Evolutionary conservation across 192 early-diverging fungal species (phyloP).

Genomic region (Coemansia sp.): DNA sequence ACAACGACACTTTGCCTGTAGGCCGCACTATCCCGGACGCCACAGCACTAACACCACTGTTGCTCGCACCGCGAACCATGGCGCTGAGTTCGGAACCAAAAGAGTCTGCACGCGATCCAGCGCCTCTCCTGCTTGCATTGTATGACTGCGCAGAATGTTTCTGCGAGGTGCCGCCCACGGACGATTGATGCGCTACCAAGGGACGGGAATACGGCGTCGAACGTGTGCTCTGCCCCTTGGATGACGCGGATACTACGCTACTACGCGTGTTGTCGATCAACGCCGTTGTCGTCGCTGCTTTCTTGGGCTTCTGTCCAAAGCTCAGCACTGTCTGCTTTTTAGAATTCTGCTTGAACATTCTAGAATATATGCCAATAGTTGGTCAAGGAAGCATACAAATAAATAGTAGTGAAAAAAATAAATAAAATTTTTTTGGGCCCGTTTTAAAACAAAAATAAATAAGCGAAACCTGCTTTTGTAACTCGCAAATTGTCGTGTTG

Average conservation of each 20-base stretch:
- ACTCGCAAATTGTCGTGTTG: no score
- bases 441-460: no score
- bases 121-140: not conserved
- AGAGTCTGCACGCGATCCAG: not conserved
- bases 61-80: not conserved
- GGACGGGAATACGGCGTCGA: constrained; percentile 30
- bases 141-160: not conserved
- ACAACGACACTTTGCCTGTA: constrained; percentile 21
- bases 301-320: constrained; percentile 35
- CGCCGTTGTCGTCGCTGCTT: not conserved
- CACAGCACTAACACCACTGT: not conserved
- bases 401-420: not conserved
- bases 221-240: constrained; percentile 5
- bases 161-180: constrained; percentile 4
- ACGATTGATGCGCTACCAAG: not conserved
- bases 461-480: no score
- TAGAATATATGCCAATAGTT: not conserved
- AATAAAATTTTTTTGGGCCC: not conserved
- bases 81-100: not conserved
- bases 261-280: not conserved
- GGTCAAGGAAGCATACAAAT: constrained; percentile 1
- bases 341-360: constrained; percentile 47
- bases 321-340: constrained; percentile 51
- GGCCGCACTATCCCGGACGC: constrained; percentile 2
- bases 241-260: not conserved